These are phyloP conservation scores for Fusarium lyarnte DNA, from an alignment of 2,329 filamentous ascomycete species.

Conservation along the genomic window DNA sequence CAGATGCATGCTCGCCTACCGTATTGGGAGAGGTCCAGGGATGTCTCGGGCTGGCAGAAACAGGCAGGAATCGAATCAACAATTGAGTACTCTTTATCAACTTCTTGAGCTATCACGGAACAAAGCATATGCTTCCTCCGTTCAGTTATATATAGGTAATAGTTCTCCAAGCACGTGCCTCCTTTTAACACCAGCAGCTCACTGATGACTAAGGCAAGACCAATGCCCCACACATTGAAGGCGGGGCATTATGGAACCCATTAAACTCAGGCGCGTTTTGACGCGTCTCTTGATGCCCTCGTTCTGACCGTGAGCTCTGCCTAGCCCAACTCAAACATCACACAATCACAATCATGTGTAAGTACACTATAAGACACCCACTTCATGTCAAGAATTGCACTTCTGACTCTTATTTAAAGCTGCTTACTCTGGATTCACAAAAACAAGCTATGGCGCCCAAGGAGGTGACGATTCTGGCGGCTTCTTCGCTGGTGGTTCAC, in stretches of 20 bases:
- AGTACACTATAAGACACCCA: background rate
- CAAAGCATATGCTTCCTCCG: background rate
- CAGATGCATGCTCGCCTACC: slow-evolving; percentile 7
- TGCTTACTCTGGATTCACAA: slow-evolving; percentile 61
- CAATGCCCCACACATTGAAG: slow-evolving; percentile 19
- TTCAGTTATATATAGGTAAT: background rate
- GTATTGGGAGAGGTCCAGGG: background rate
- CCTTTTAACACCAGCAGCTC: background rate
- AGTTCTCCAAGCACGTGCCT: slow-evolving; percentile 6
- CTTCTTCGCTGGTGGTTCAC: slow-evolving; percentile 68
- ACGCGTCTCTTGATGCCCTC: slow-evolving; percentile 45
- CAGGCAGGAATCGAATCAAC: background rate
- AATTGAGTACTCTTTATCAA: background rate
- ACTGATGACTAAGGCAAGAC: slow-evolving; percentile 35
- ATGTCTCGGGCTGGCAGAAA: background rate
- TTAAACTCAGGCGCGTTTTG: slow-evolving; percentile 47
- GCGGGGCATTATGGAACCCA: slow-evolving; percentile 37
- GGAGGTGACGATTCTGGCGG: slow-evolving; percentile 70
- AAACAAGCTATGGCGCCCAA: slow-evolving; percentile 60
- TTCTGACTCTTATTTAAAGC: slow-evolving; percentile 43
- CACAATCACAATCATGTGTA: slow-evolving; percentile 49
- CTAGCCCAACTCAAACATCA: slow-evolving; percentile 27
- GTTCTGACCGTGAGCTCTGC: slow-evolving; percentile 18
- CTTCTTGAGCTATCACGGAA: background rate
- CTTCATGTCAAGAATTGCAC: background rate